Base-by-base conservation (phyloP, 495 filamentous ascomycete species). In the Evernia prunastri region DNA sequence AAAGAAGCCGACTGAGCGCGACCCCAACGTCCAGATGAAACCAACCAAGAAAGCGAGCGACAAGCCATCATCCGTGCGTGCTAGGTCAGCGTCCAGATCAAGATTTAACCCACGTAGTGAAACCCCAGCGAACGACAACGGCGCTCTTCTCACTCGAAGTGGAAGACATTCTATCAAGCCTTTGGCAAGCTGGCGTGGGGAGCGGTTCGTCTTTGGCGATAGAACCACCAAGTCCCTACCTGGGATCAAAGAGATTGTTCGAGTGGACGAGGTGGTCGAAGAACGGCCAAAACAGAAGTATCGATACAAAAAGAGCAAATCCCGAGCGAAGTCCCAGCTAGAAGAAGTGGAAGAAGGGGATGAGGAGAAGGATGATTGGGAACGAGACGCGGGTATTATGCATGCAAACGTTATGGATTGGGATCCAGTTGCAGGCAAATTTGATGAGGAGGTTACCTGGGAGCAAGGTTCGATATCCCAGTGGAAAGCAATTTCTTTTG, bases 161-260 rank as follows among this genome's bases (percentile, higher is more conserved):
- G 84, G 82, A 13, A 76, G 87, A 54, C 75, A 78, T 7, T 80
- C 80, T 18, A 82, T 92, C 61, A 84, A 87, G 65, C 94, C 94
- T 10, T 73, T 97, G n/a, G 84, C 87, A 43, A 93, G 80, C 72
- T 97, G 94, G 94, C 85, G 84, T 60, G 90, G 90, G 61, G 94
- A 97, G 70, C 83, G 83, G 31, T 81, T 87, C 60, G 81, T 91
- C 4, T 91, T 86, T 43, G 63, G 53, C 29, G 49, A 59, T 29
- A 36, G 11, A 80, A 87, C 64, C 76, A 75, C 65, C 70, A 81
- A 57, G 84, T 85, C 63, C 18, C 69, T 92, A 47, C 84, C 84
- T 1, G 82, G 78, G 8, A 85, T 94, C 59, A 86, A 89, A 66
- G 89, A 88, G 66, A 80, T 97, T 45, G 81, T 92, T 36, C 84